Conservation (phyloP, 1,284 basidiomycete species). For the Takashimella tepidaria region DNA sequence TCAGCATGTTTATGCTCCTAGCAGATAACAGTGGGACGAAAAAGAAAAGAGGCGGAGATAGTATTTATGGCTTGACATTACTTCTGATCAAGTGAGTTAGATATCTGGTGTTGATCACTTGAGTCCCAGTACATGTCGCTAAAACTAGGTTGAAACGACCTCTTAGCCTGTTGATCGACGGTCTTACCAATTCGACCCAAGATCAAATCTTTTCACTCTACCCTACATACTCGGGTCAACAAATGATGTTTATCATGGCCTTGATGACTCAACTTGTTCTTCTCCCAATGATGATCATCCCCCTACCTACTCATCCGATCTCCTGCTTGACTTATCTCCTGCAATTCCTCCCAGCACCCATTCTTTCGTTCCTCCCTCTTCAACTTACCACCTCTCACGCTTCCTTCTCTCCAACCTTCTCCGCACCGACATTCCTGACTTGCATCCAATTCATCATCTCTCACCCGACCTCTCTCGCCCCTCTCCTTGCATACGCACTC, state of each 20-base stretch:
- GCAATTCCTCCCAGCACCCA: slow-evolving; percentile 20
- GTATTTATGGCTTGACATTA: slow-evolving; percentile 37
- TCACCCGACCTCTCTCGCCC: slow-evolving; percentile 72
- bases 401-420: slow-evolving; percentile 48
- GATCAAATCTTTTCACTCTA: slow-evolving; percentile 79
- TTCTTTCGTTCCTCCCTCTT: slow-evolving; percentile 13
- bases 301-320: slow-evolving; percentile 30
- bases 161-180: slow-evolving; percentile 82
- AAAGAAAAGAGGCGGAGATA: slow-evolving; percentile 40
- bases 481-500: slow-evolving; percentile 78
- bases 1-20: slow-evolving; percentile 92
- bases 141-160: neutral
- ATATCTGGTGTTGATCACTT: too few species aligned
- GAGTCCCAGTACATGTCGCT: neutral
- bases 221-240: slow-evolving; percentile 61
- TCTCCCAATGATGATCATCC: slow-evolving; percentile 58
- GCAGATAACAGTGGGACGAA: slow-evolving; percentile 54
- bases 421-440: slow-evolving; percentile 61
- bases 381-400: slow-evolving; percentile 56
- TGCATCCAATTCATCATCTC: slow-evolving; percentile 69
- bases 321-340: too few species aligned
- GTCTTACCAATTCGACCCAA: slow-evolving; percentile 94
- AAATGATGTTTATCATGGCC: slow-evolving; percentile 96
- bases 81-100: slow-evolving; percentile 40
- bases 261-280: slow-evolving; percentile 63